Percentiles rank a stretch among this genome's conserved stretches.
Conservation (phyloP, 371 early-diverging fungal species). For the Apophysomyces ossiformis region DNA sequence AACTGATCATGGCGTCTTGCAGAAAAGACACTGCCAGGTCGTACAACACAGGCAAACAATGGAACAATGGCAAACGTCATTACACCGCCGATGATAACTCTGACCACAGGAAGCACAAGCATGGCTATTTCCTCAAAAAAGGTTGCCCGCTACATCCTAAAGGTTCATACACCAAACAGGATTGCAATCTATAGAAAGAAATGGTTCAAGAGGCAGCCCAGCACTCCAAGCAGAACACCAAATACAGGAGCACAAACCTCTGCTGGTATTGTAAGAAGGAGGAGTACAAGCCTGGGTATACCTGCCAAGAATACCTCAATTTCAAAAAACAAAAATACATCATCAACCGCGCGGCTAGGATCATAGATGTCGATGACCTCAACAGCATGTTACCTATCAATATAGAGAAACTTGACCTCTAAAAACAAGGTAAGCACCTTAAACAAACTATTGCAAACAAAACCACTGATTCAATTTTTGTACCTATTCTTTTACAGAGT, state of each 20-base stretch:
- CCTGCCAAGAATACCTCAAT: neutral
- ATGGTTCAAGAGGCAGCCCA: neutral
- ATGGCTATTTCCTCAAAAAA: neutral
- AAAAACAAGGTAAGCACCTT: constrained; percentile 1
- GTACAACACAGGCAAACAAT: neutral
- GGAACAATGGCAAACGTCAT: neutral
- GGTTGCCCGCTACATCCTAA: neutral
- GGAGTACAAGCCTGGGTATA: too few species aligned
- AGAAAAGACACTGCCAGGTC: neutral
- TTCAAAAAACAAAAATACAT: neutral
- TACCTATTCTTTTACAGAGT: neutral
- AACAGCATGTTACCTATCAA: neutral
- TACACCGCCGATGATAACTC: neutral
- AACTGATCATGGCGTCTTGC: neutral
- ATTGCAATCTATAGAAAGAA: neutral
- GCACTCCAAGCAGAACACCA: neutral
- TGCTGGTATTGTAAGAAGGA: too few species aligned
- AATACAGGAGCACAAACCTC: neutral
- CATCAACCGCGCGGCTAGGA: neutral
- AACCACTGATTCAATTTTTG: neutral
- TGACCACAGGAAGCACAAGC: neutral
- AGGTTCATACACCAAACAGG: neutral
- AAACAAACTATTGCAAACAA: neutral
- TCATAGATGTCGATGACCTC: neutral
- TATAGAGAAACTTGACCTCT: neutral